A percentile compares a stretch with the other conserved stretches of the same genome.
These are phyloP conservation scores for Silene conica DNA, from an alignment of 148 eudicot species.

Conservation along the genomic window DNA sequence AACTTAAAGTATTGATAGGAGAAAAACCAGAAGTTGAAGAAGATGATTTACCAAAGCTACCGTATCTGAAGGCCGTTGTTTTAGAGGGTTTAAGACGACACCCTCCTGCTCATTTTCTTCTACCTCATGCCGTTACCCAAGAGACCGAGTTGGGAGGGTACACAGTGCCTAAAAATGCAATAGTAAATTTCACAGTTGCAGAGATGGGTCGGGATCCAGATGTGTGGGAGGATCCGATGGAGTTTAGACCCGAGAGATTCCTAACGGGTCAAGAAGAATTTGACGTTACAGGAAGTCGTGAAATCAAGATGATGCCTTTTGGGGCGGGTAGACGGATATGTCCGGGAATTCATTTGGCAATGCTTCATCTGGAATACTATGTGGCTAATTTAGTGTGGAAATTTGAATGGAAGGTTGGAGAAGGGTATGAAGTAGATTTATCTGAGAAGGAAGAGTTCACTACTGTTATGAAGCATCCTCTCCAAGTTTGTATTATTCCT, in stretches of 20 bases:
- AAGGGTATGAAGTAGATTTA: constrained; percentile 45
- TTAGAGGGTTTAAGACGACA: constrained; percentile 63
- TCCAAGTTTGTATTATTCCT: constrained; percentile 34
- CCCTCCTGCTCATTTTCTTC: constrained; percentile 59
- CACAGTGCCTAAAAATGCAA: constrained; percentile 36
- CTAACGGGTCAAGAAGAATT: constrained; percentile 18
- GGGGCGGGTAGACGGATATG: constrained; percentile 71
- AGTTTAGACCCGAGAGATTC: constrained; percentile 62
- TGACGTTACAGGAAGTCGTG: constrained; percentile 48
- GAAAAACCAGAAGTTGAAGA: constrained; percentile 25
- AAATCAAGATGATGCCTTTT: constrained; percentile 77
- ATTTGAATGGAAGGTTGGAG: constrained; percentile 41
- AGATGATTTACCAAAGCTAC: constrained; percentile 43
- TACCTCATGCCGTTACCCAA: constrained; percentile 47
- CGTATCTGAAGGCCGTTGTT: constrained; percentile 61
- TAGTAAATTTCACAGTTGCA: constrained; percentile 56
- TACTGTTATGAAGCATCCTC: constrained; percentile 51
- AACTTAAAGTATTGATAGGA: constrained; percentile 36
- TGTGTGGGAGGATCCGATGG: constrained; percentile 59
- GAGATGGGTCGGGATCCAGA: constrained; percentile 58
- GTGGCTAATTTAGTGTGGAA: constrained; percentile 58
- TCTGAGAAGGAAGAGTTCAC: constrained; percentile 52
- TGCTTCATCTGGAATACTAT: constrained; percentile 60
- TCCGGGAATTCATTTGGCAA: constrained; percentile 42
- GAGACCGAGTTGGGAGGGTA: constrained; percentile 55